Percentiles rank a stretch among this genome's conserved stretches.
Evolutionary conservation across 2,329 filamentous ascomycete species (phyloP).

Genomic region (Didymella pomorum): DNA sequence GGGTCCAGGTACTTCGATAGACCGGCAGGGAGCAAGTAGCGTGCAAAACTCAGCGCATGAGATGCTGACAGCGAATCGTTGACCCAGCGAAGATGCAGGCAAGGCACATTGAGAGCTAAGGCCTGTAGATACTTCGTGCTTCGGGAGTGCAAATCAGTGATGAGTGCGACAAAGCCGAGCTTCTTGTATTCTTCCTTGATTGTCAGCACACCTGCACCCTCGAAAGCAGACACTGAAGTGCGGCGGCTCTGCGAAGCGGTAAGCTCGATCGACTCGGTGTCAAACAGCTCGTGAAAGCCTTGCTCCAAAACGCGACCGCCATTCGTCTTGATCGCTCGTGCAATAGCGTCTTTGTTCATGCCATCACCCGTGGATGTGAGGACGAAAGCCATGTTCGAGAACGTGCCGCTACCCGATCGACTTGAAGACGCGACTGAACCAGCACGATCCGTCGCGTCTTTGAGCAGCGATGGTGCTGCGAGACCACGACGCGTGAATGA

Average conservation of each 20-base stretch:
- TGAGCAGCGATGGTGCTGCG: slow-evolving; percentile 37
- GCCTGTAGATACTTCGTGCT: slow-evolving; percentile 95
- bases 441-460: slow-evolving; percentile 37
- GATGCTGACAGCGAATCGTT: slow-evolving; percentile 71
- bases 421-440: slow-evolving; percentile 39
- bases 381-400: slow-evolving; percentile 86
- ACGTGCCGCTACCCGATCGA: slow-evolving; percentile 59
- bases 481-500: slow-evolving; percentile 57
- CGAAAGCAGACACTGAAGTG: slow-evolving; percentile 23
- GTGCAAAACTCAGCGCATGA: slow-evolving; percentile 74
- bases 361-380: slow-evolving; percentile 71
- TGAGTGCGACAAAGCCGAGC: slow-evolving; percentile 81
- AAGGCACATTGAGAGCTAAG: slow-evolving; percentile 86
- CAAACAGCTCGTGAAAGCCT: slow-evolving; percentile 85
- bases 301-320: slow-evolving; percentile 76
- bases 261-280: slow-evolving; percentile 49
- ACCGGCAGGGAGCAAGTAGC: slow-evolving; percentile 86
- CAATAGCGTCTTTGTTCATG: slow-evolving; percentile 65
- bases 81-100: slow-evolving; percentile 83
- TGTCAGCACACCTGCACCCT: slow-evolving; percentile 52
- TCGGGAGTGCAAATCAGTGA: slow-evolving; percentile 85
- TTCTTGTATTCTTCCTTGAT: slow-evolving; percentile 63
- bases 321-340: slow-evolving; percentile 69
- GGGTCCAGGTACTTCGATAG: slow-evolving; percentile 75
- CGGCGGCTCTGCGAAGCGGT: slow-evolving; percentile 27